Conservation (phyloP, 202 grass and related monocot species). For the Brachypodium distachyon region DNA sequence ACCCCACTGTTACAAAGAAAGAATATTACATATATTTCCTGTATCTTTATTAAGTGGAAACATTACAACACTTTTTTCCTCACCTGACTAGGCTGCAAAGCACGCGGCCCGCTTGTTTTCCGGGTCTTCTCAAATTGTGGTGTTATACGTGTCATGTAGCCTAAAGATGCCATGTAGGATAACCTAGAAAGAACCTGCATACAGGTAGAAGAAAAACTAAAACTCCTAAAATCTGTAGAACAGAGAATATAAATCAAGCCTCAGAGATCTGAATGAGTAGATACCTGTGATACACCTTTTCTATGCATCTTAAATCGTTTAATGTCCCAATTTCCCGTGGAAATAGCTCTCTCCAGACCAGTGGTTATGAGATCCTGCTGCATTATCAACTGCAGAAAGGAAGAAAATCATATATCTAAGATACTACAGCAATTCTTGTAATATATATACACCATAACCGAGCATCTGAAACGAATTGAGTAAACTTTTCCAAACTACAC, state of each 20-base stretch:
- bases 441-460: too few species aligned
- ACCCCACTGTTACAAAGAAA: conserved; percentile 78
- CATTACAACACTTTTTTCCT: not conserved
- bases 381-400: conserved; percentile 29
- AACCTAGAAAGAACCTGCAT: conserved; percentile 81
- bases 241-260: not conserved
- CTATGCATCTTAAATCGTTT: conserved; percentile 94
- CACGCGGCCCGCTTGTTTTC: conserved; percentile 97
- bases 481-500: not conserved
- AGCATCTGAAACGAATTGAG: not conserved
- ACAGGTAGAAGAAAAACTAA: not conserved
- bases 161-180: conserved; percentile 91
- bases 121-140: conserved; percentile 96
- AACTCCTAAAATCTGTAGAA: not conserved
- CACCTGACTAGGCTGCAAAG: conserved; percentile 98
- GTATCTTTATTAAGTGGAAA: conserved; percentile 5
- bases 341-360: conserved; percentile 84
- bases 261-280: not conserved
- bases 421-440: too few species aligned
- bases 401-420: conserved; percentile 3
- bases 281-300: conserved; percentile 96
- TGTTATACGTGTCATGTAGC: conserved; percentile 96
- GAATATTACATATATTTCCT: not conserved
- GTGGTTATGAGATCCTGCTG: conserved; percentile 37
- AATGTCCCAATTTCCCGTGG: conserved; percentile 96